phyloP scores from a whole-genome alignment of 371 early-diverging fungal genomes.

The Cokeromyces recurvatus region DNA sequence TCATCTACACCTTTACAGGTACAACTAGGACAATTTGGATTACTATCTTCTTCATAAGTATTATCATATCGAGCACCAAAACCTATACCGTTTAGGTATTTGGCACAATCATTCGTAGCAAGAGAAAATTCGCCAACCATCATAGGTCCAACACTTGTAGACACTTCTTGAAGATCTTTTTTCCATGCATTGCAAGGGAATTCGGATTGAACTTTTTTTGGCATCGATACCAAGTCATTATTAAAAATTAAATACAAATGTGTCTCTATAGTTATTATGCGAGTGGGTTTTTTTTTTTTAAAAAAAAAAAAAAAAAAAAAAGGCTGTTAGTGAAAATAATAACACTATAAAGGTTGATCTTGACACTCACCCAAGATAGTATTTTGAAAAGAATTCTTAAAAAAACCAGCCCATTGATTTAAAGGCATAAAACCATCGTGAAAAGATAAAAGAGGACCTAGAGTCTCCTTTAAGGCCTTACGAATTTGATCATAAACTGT shows the following conservation, averaged over 20 bases:
- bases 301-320: slow-evolving; percentile 1
- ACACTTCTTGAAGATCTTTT: slow-evolving; percentile 23
- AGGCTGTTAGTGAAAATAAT: neutral
- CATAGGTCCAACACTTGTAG: slow-evolving; percentile 40
- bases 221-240: slow-evolving; percentile 42
- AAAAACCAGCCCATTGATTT: slow-evolving; percentile 32
- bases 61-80: slow-evolving; percentile 67
- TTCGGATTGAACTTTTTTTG: slow-evolving; percentile 28
- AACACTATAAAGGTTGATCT: too few relatives aligned
- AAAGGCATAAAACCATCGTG: slow-evolving; percentile 44
- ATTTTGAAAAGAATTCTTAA: slow-evolving; percentile 5
- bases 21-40: slow-evolving; percentile 25
- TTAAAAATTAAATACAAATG: slow-evolving; percentile 45
- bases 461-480: slow-evolving; percentile 11
- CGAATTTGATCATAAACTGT: slow-evolving; percentile 30
- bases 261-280: slow-evolving; percentile 32
- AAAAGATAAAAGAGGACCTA: slow-evolving; percentile 36
- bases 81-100: slow-evolving; percentile 67
- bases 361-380: too few relatives aligned
- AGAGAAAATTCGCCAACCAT: slow-evolving; percentile 73
- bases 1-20: slow-evolving; percentile 46
- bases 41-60: slow-evolving; percentile 19
- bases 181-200: slow-evolving; percentile 47
- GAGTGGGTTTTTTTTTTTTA: too few relatives aligned
- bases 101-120: slow-evolving; percentile 74